A percentile compares a stretch with the other conserved stretches of the same genome.
phyloP scores from a whole-genome alignment of 2,329 filamentous ascomycete species.

The Aspergillus chevalieri region DNA sequence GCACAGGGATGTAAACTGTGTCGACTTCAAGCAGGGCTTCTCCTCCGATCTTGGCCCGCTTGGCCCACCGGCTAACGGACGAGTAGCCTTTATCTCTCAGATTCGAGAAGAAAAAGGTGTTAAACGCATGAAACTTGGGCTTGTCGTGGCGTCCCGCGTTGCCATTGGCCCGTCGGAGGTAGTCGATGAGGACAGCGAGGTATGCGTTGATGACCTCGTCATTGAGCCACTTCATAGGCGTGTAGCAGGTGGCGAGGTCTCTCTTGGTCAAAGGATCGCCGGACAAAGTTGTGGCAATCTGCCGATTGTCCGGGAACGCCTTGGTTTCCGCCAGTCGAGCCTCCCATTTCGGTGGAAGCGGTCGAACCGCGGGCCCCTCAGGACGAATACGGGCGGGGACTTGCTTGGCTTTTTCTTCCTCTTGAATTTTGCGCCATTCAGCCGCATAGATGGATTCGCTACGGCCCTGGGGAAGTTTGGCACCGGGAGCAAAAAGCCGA shows the following conservation, averaged over 20 bases:
- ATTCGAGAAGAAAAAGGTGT: conserved; percentile 41
- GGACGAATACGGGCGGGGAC: conserved; percentile 15
- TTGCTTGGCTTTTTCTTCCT: conserved; percentile 17
- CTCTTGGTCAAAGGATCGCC: conserved; percentile 32
- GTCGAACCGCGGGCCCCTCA: conserved; percentile 28
- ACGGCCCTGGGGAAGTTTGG: conserved; percentile 20
- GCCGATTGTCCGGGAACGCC: conserved; percentile 15
- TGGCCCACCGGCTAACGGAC: conserved; percentile 38
- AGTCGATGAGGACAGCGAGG: conserved; percentile 35
- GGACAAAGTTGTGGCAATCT: conserved; percentile 26
- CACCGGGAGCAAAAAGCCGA: conserved; percentile 17
- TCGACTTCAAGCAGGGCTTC: conserved; percentile 40
- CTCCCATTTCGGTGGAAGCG: conserved; percentile 33
- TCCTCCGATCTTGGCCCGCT: conserved; percentile 43
- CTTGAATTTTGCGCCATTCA: conserved; percentile 22
- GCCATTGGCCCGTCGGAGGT: conserved; percentile 26
- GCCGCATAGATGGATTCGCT: conserved; percentile 23
- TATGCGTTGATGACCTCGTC: conserved; percentile 45
- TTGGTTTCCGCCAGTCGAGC: conserved; percentile 25
- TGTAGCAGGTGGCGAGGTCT: conserved; percentile 33
- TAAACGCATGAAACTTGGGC: conserved; percentile 40
- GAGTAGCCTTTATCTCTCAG: conserved; percentile 36
- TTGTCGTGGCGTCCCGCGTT: conserved; percentile 30
- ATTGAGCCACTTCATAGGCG: conserved; percentile 37
- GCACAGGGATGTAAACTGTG: conserved; percentile 44